Evolutionary conservation across 345 rosid species (phyloP), one percentile per base, ranked within the genome.

Genomic region (Dimocarpus longan): DNA sequence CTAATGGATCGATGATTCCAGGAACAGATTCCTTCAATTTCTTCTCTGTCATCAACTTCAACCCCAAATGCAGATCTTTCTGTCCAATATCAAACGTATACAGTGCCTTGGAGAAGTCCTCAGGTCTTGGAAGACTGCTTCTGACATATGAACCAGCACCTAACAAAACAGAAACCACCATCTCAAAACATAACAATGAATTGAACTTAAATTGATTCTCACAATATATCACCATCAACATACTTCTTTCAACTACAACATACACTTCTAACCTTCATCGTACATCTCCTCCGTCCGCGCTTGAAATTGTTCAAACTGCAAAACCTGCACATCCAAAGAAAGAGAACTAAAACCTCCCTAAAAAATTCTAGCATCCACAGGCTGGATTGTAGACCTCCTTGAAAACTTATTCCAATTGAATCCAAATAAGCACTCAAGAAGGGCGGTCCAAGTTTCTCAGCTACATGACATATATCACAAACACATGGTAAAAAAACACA

Each of bases 31-130:
- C 81, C 62, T 22, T 50, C 48, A 81, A 77, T 74, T 74, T 69
- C 66, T 22, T 11, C 19, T 73, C n/a, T n/a, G 85, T 54, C 88
- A 73, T 79, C 9, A 32, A 68, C 70, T 76, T 81, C 72, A 79
- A 79, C 24, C 75, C 83, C 2, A 80, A 16, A 26, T 81, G 77
- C 12, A 83, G 83, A 69, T 86, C 86, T 63, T 86, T 86, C 76
- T 83, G 86, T 10, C 88, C 88, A n/a, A 81, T 83, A 59, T 86
- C 88, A 18, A 86, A 86, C 10, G 80, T 83, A 81, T 83, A 83
- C 48, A 86, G 66, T 28, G 82, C 83, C 37, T 48, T 22, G 6
- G 73, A 68, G 68, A 83, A 86, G 66, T 76, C 80, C 32, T 76
- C 73, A n/a, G 70, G 73, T 59, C 68, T 77, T 1, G 86, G 86